Evolutionary conservation across 768 basidiomycete species (phyloP), one percentile per base, ranked within the genome.

Genomic region (Amyloporia xantha): DNA sequence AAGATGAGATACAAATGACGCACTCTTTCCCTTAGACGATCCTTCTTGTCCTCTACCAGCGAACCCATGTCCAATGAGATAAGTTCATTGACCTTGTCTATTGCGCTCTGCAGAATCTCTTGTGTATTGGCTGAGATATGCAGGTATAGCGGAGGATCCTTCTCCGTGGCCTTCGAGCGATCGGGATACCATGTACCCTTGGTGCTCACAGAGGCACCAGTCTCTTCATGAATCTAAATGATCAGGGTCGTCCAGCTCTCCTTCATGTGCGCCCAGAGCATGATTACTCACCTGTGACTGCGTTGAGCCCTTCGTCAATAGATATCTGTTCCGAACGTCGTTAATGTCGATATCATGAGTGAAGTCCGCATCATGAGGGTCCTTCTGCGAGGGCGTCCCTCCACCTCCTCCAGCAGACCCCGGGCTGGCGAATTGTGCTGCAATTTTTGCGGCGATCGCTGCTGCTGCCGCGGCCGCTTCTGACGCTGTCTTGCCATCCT

Each of bases 171-270:
- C 66, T 86, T 95, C 43, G 76, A 71, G 53, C 90, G 77, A 72
- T 98, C 95, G 0, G 95, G 95, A 60, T 96, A 92, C 95, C 95
- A 98, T 3, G 84, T 75, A 19, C 95, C 95, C 70, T 93, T 92
- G 21, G 95, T 97, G 48, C 84, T 83, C 28, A 97, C 85, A 1
- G 88, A 87, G 2, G 91, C 92, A 41, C 94, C 94, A 0, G 95
- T 96, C 41, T 96, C 85, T 49, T 89, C 85, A 53, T 91, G 74
- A 56, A 98, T 90, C 95, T 97, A 25, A 12, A n/a, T n/a, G n/a
- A n/a, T n/a, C n/a, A n/a, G n/a, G n/a, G n/a, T n/a, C n/a, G 15
- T 28, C 7, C 11, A 58, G 6, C 4, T 2, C 48, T 9, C 28
- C 24, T 17, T 48, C 41, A 47, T n/a, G n/a, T n/a, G n/a, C n/a